Conservation (phyloP, 495 filamentous ascomycete species). For the Penicillium bovifimosum region DNA sequence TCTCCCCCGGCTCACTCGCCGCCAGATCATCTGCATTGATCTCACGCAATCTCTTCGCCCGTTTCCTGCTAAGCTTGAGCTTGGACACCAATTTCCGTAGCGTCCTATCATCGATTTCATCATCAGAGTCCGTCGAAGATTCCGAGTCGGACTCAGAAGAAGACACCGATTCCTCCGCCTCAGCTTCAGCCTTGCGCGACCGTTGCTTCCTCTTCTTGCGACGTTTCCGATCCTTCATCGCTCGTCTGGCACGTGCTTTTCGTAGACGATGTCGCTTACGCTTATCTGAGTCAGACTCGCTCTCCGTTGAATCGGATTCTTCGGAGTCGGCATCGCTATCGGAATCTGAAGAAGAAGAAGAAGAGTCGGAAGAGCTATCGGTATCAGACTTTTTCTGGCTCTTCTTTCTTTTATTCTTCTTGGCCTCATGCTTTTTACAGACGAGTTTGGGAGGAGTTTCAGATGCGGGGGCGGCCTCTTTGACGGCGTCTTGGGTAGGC, state of each 20-base stretch:
- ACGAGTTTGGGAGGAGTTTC: constrained; percentile 25
- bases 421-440: constrained; percentile 37
- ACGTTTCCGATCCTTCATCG: constrained; percentile 30
- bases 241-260: constrained; percentile 46
- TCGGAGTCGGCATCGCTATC: constrained; percentile 25
- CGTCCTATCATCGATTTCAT: constrained; percentile 35
- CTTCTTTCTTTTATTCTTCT: constrained; percentile 23
- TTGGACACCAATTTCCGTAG: constrained; percentile 45
- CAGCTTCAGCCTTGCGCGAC: constrained; percentile 31
- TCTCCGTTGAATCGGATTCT: constrained; percentile 14
- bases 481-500: constrained; percentile 15
- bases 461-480: constrained; percentile 18
- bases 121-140: constrained; percentile 25
- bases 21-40: constrained; percentile 22
- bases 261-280: constrained; percentile 26
- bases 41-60: constrained; percentile 29
- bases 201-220: constrained; percentile 40
- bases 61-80: constrained; percentile 40
- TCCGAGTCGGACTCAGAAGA: constrained; percentile 31
- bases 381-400: constrained; percentile 20
- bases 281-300: constrained; percentile 33
- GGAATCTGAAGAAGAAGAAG: constrained; percentile 16
- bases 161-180: constrained; percentile 34
- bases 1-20: constrained; percentile 9
- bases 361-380: constrained; percentile 22